Evolutionary conservation across 2,329 filamentous ascomycete genomes (phyloP).

Genomic region (Aspergillus sp.): DNA sequence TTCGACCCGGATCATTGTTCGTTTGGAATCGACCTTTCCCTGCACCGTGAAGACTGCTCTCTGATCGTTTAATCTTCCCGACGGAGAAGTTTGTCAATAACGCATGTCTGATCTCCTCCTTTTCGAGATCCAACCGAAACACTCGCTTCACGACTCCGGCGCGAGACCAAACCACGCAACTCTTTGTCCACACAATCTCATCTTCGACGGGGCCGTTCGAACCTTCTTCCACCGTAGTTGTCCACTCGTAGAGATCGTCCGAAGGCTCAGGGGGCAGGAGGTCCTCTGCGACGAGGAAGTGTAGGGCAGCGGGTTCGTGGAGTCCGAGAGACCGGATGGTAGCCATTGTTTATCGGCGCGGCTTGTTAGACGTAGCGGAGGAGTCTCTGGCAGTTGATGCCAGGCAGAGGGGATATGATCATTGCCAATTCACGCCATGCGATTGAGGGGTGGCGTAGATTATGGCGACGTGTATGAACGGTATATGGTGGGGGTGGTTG

Average conservation of each 20-base stretch:
- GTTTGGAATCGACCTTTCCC: slow-evolving; percentile 1
- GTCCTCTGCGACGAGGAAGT: slow-evolving; percentile 77
- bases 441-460: not conserved
- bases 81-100: slow-evolving; percentile 78
- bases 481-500: not conserved
- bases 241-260: slow-evolving; percentile 70
- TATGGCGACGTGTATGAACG: not conserved
- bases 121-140: slow-evolving; percentile 83
- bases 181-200: slow-evolving; percentile 73
- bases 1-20: slow-evolving; percentile 7
- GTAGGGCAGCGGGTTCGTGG: slow-evolving; percentile 81
- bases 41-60: slow-evolving; percentile 7
- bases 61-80: slow-evolving; percentile 22
- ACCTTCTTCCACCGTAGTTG: slow-evolving; percentile 53
- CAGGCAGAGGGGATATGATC: slow-evolving; percentile 22
- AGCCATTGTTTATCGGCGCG: slow-evolving; percentile 73
- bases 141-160: slow-evolving; percentile 80
- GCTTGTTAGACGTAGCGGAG: slow-evolving; percentile 19
- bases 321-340: slow-evolving; percentile 86
- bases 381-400: slow-evolving; percentile 23
- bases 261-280: slow-evolving; percentile 69
- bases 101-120: slow-evolving; percentile 82
- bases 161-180: slow-evolving; percentile 84
- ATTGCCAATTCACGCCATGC: slow-evolving; percentile 22
- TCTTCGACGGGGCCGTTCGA: slow-evolving; percentile 60